Conservation (phyloP, 495 filamentous ascomycete genomes). For the Tuber indicum region DNA sequence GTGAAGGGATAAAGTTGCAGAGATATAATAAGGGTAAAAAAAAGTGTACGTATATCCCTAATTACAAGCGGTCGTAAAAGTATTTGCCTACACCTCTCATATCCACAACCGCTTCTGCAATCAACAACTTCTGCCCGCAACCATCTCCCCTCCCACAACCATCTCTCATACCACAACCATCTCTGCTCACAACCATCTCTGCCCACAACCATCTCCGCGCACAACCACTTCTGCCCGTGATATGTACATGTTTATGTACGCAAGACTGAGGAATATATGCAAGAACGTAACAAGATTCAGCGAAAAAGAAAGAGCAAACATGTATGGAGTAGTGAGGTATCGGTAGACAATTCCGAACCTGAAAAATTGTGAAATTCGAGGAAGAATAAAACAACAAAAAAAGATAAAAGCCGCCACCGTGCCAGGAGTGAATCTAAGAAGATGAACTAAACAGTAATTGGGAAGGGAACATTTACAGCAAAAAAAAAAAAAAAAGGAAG, state of each 20-base stretch:
- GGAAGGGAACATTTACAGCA: not conserved
- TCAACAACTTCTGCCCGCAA: not conserved
- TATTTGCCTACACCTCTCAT: not conserved
- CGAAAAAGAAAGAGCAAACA: not conserved
- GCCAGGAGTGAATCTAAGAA: not conserved
- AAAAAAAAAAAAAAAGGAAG: not conserved
- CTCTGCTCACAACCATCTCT: no score
- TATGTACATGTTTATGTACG: conserved; percentile 2
- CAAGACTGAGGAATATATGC: not conserved
- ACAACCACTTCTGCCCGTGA: not conserved
- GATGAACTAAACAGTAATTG: not conserved
- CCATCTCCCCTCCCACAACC: no score
- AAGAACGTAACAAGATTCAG: not conserved
- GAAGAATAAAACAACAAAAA: not conserved
- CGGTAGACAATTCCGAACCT: not conserved
- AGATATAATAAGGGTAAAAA: not conserved
- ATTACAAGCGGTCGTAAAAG: not conserved
- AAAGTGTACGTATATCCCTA: not conserved
- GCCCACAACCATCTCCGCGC: no score
- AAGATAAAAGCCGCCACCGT: not conserved
- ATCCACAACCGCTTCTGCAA: no score
- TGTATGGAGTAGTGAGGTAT: not conserved
- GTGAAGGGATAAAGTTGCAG: not conserved
- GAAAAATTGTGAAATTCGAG: not conserved
- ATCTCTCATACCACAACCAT: no score